These are phyloP conservation scores for Taphrina wiesneri DNA, from an alignment of 1,139 yeast species.

Conservation along the genomic window DNA sequence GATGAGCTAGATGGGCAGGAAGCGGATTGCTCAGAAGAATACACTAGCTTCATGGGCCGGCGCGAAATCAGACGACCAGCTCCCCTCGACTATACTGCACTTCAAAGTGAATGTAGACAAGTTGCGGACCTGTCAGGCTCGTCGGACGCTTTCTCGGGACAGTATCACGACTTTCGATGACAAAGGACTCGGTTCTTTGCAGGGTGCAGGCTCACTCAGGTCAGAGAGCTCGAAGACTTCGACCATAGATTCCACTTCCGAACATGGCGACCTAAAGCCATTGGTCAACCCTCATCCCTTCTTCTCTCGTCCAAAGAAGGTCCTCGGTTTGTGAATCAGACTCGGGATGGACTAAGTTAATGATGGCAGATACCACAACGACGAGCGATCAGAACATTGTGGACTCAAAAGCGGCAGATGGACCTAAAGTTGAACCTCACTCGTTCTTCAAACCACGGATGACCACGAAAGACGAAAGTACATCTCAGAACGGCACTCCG, in stretches of 20 bases:
- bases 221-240: background rate
- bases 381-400: background rate
- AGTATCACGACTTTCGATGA: background rate
- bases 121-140: background rate
- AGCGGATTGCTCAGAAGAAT: slow-evolving; percentile 10
- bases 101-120: slow-evolving; percentile 7
- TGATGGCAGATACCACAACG: background rate
- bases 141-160: background rate
- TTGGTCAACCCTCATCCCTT: background rate
- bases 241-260: background rate
- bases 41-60: slow-evolving; percentile 28
- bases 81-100: background rate
- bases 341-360: background rate
- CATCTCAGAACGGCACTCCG: background rate
- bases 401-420: background rate
- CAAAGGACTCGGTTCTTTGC: background rate
- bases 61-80: slow-evolving; percentile 4
- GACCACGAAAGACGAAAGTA: background rate
- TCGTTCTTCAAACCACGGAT: slow-evolving; percentile 18
- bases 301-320: background rate
- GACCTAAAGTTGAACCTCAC: background rate
- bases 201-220: background rate
- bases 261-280: background rate
- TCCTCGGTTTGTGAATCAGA: background rate
- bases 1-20: slow-evolving; percentile 12